These are phyloP conservation scores for Penicillium lagena DNA, from an alignment of 495 filamentous ascomycete species.

Conservation along the genomic window DNA sequence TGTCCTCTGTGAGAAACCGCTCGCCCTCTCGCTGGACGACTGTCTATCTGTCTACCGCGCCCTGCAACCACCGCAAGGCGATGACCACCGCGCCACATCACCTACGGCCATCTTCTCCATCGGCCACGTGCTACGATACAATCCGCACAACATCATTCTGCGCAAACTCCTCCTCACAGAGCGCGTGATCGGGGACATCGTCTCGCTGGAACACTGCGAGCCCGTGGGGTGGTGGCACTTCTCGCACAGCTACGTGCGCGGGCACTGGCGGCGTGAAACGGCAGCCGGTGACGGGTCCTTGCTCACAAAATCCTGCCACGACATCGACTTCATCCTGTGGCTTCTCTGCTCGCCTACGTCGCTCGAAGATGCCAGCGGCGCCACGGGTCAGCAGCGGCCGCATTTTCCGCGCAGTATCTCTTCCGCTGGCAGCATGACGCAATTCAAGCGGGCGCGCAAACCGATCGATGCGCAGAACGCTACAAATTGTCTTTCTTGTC, in stretches of 20 bases:
- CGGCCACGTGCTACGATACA: constrained; percentile 74
- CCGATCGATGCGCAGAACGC: constrained; percentile 64
- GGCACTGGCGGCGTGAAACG: constrained; percentile 85
- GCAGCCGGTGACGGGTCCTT: constrained; percentile 49
- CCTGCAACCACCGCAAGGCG: constrained; percentile 21
- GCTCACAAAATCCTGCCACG: constrained; percentile 91
- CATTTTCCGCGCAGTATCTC: constrained; percentile 71
- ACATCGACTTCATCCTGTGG: constrained; percentile 90
- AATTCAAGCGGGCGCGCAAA: constrained; percentile 69
- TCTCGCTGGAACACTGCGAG: constrained; percentile 85
- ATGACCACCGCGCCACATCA: not conserved
- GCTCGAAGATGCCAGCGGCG: constrained; percentile 5
- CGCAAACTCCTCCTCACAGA: constrained; percentile 70
- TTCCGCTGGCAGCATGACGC: constrained; percentile 56
- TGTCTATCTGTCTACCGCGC: constrained; percentile 67
- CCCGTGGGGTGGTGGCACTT: constrained; percentile 98
- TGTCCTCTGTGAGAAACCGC: constrained; percentile 92
- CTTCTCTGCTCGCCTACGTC: constrained; percentile 40
- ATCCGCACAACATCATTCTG: constrained; percentile 82
- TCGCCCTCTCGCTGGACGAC: constrained; percentile 70
- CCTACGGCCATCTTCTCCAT: constrained; percentile 60
- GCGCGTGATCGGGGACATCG: constrained; percentile 67
- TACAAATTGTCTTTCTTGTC: constrained; percentile 85
- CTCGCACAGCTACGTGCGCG: constrained; percentile 83
- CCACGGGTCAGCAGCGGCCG: constrained; percentile 24